Evolutionary conservation across 2,329 filamentous ascomycete species (phyloP), one percentile per base, ranked within the genome.

Genomic region (Lecanicillium sp.): DNA sequence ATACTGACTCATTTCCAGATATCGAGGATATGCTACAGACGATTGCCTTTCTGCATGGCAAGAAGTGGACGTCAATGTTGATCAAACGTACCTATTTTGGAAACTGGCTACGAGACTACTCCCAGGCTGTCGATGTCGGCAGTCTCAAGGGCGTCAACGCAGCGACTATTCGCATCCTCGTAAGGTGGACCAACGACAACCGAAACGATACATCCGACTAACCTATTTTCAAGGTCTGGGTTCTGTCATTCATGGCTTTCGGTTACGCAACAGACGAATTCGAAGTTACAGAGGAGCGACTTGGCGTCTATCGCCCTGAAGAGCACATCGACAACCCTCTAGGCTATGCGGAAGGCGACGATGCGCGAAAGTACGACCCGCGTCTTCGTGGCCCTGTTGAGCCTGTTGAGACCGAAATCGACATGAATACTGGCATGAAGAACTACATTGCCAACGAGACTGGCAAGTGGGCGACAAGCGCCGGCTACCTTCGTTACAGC

Each of bases 401-500:
- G 43, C 72, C 74, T 4, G 60, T 75, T 29, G 85, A 92, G 54
- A 75, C 85, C 15, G 78, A 85, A 43, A 75, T 92, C 41, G 85
- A 92, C 52, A 64, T 65, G 25, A 65, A 73, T 5, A 92, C 85
- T 1, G 89, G 89, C n/a, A 95, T 98, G 90, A 98, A 96, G 63
- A 96, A 96, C 58, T 98, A 98, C 60, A 96, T 98, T 49, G 80
- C 90, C 43, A 96, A 95, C 53, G 90, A 96, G 58, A 68, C 65
- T 12, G 86, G 88, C 4, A 74, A 77, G 29, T 95, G 89, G 85
- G 86, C 89, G 2, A 98, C 92, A 15, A 95, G 88, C 46, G 69
- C 85, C 7, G 89, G 85, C 29, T 95, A 90, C 53, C 71, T 95
- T 43, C 79, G 80, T 49, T 85, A 78, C 61, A 88, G 83, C 50